phyloP scores from a whole-genome alignment of 1,284 basidiomycete genomes.

The Austroboletus niveus region DNA sequence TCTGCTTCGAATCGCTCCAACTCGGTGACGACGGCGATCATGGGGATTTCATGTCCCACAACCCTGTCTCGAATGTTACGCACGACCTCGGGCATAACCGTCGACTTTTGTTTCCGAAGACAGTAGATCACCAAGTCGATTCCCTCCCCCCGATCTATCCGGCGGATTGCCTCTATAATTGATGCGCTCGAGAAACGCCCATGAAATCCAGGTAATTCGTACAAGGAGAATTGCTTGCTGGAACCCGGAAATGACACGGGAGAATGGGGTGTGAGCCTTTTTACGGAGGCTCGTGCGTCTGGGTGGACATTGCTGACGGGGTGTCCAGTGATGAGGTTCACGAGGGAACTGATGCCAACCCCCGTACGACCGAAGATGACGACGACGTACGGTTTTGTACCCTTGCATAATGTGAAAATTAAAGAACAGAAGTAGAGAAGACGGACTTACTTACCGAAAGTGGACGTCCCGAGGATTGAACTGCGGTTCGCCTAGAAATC shows the following conservation, averaged over 20 bases:
- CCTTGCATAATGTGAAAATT: neutral
- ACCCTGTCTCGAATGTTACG: slow-evolving; percentile 6
- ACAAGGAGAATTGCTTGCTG: slow-evolving; percentile 10
- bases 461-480: neutral
- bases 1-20: slow-evolving; percentile 21
- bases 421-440: too few species aligned
- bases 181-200: slow-evolving; percentile 5
- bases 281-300: slow-evolving; percentile 2
- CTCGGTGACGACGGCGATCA: slow-evolving; percentile 28
- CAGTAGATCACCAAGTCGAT: slow-evolving; percentile 27
- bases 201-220: slow-evolving; percentile 21
- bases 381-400: slow-evolving; percentile 16
- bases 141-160: slow-evolving; percentile 13
- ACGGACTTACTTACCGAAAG: neutral
- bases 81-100: slow-evolving; percentile 14
- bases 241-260: neutral
- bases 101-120: slow-evolving; percentile 19
- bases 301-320: slow-evolving; percentile 16
- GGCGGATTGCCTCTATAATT: slow-evolving; percentile 16
- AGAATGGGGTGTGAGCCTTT: neutral
- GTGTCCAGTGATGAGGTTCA: slow-evolving; percentile 23
- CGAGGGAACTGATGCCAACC: slow-evolving; percentile 27
- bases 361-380: slow-evolving; percentile 28
- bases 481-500: neutral
- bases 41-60: slow-evolving; percentile 12